These are phyloP conservation scores for Geotrichum klebahnii DNA, from an alignment of 1,139 yeast genomes.

Conservation along the genomic window DNA sequence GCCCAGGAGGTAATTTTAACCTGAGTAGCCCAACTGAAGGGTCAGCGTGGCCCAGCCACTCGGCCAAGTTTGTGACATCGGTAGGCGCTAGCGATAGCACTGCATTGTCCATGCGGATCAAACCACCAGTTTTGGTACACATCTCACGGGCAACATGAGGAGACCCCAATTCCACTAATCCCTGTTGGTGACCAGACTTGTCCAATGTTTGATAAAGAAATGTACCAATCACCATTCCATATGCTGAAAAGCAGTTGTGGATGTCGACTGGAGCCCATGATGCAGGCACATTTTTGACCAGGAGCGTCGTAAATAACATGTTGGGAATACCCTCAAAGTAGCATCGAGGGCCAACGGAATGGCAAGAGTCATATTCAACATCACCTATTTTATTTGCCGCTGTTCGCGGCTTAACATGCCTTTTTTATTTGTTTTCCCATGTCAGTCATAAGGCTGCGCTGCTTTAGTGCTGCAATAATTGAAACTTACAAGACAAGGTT, in stretches of 20 bases:
- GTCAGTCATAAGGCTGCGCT: neutral
- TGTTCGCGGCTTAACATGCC: neutral
- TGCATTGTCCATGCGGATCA: slow-evolving; percentile 4
- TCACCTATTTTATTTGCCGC: neutral
- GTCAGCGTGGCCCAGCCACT: slow-evolving; percentile 15
- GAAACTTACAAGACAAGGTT: slow-evolving; percentile 12
- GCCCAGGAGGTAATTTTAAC: neutral
- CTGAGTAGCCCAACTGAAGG: neutral
- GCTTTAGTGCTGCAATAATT: neutral
- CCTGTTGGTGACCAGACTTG: slow-evolving; percentile 6
- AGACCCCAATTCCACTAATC: slow-evolving; percentile 17
- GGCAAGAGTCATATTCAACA: neutral
- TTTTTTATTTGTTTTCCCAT: neutral
- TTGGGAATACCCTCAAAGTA: slow-evolving; percentile 16
- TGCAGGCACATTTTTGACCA: slow-evolving; percentile 14
- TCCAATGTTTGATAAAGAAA: slow-evolving; percentile 11
- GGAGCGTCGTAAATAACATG: slow-evolving; percentile 14
- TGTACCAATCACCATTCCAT: slow-evolving; percentile 17
- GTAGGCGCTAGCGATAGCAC: slow-evolving; percentile 16
- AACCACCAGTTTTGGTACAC: slow-evolving; percentile 7
- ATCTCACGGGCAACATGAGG: slow-evolving; percentile 12
- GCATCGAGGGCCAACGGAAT: no score
- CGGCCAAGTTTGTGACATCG: slow-evolving; percentile 16
- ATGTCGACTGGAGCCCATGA: slow-evolving; percentile 15
- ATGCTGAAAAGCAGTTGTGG: slow-evolving; percentile 16